These are phyloP conservation scores for Yarrowia yakushimensis DNA, from an alignment of 805 yeast species.

Conservation along the genomic window DNA sequence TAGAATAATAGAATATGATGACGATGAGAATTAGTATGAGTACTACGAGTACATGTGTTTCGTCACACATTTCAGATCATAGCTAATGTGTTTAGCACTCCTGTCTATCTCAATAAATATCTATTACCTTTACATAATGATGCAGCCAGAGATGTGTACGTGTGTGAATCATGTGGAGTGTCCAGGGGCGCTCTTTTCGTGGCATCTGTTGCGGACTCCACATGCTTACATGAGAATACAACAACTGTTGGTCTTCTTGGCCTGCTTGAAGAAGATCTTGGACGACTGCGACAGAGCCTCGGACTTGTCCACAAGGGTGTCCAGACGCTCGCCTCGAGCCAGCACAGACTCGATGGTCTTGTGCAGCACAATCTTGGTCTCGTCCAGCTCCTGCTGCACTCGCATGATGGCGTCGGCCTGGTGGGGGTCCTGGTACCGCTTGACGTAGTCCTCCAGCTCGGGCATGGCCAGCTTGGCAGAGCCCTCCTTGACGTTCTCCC, in stretches of 20 bases:
- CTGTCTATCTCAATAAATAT: constrained; percentile 1
- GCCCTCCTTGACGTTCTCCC: constrained; percentile 48
- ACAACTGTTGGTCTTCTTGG: constrained; percentile 90
- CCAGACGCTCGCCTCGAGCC: constrained; percentile 95
- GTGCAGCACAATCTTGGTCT: constrained; percentile 92
- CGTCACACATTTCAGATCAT: too few relatives aligned
- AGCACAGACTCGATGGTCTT: constrained; percentile 91
- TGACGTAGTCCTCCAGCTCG: constrained; percentile 63
- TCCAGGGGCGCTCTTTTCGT: background rate
- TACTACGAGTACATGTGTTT: too few relatives aligned
- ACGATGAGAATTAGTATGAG: too few relatives aligned
- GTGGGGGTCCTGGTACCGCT: constrained; percentile 90
- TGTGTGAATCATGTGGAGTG: background rate
- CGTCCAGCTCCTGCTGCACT: constrained; percentile 97
- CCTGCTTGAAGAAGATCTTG: constrained; percentile 94
- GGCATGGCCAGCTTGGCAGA: constrained; percentile 52
- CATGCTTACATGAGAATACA: constrained; percentile 61
- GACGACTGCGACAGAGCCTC: constrained; percentile 87
- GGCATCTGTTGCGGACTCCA: background rate
- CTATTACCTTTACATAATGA: constrained; percentile 19
- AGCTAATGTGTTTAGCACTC: too few relatives aligned
- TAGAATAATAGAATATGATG: too few relatives aligned
- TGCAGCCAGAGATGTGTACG: constrained; percentile 2
- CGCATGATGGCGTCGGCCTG: constrained; percentile 97
- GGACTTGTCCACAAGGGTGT: constrained; percentile 88